Percentiles rank a stretch among this genome's conserved stretches.
Conservation (phyloP, 2,329 filamentous ascomycete species). For the Sphaerulina vaccinii region DNA sequence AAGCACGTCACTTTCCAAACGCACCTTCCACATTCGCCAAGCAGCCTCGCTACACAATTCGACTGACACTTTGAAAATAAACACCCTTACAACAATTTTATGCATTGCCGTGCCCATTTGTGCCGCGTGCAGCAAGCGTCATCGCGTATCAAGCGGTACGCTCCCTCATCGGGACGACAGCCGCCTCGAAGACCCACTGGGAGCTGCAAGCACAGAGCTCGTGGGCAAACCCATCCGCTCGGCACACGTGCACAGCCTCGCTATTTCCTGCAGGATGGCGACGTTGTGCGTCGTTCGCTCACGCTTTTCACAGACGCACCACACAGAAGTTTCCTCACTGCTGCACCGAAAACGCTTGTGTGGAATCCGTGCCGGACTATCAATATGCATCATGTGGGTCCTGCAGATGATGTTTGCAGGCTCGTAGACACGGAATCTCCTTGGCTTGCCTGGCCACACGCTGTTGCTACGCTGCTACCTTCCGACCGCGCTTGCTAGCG, state of each 20-base stretch:
- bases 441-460: too few relatives aligned
- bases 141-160: not conserved
- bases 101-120: not conserved
- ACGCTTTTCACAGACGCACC: constrained; percentile 1
- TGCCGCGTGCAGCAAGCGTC: not conserved
- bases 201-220: not conserved
- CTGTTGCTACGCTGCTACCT: not conserved
- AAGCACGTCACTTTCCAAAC: not conserved
- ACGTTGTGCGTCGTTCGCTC: not conserved
- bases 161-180: constrained; percentile 1
- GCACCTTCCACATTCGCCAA: too few relatives aligned
- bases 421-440: not conserved
- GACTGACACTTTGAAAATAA: not conserved
- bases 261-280: not conserved
- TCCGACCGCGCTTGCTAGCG: not conserved
- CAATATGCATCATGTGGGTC: too few relatives aligned
- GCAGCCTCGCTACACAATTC: too few relatives aligned
- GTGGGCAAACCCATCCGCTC: not conserved
- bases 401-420: not conserved
- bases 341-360: too few relatives aligned
- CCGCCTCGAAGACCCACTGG: not conserved
- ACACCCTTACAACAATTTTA: not conserved
- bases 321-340: not conserved
- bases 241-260: constrained; percentile 11
- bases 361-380: too few relatives aligned